phyloP scores from a whole-genome alignment of 2,329 filamentous ascomycete genomes.

The Botryotinia narcissicola region DNA sequence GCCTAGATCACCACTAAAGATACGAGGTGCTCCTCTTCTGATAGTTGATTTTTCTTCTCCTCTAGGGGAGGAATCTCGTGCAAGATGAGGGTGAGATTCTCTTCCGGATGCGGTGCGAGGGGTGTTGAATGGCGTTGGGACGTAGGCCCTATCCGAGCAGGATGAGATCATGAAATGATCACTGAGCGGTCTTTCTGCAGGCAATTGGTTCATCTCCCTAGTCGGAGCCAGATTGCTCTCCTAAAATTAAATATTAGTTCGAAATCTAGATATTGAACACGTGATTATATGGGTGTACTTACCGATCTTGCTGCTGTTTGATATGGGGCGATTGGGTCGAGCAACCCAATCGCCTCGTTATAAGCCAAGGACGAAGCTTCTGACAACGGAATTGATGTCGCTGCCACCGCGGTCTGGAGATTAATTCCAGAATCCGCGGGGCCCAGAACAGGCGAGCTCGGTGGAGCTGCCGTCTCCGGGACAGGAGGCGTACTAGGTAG shows the following conservation, averaged over 20 bases:
- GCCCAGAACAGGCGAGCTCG: constrained; percentile 13
- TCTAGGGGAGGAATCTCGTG: background rate
- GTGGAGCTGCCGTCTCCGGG: background rate
- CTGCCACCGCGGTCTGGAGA: background rate
- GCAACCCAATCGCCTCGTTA: constrained; percentile 2
- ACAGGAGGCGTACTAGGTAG: background rate
- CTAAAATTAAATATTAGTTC: background rate
- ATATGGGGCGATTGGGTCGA: background rate
- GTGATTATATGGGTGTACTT: background rate
- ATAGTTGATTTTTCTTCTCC: background rate
- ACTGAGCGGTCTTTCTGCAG: background rate
- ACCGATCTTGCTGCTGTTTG: background rate
- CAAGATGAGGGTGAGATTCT: background rate
- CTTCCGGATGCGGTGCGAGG: background rate
- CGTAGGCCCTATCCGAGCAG: constrained; percentile 2
- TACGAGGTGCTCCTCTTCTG: background rate
- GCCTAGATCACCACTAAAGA: background rate
- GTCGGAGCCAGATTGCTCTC: background rate
- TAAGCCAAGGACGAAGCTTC: background rate
- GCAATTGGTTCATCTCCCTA: background rate
- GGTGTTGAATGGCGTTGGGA: constrained; percentile 15
- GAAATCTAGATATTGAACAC: background rate
- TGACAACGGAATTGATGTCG: background rate
- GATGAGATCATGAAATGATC: constrained; percentile 13
- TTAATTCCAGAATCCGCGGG: background rate